A percentile compares a stretch with the other conserved stretches of the same genome.
Conservation (phyloP, 2,329 filamentous ascomycete genomes). For the Stagonosporopsis chrysanthemi region DNA sequence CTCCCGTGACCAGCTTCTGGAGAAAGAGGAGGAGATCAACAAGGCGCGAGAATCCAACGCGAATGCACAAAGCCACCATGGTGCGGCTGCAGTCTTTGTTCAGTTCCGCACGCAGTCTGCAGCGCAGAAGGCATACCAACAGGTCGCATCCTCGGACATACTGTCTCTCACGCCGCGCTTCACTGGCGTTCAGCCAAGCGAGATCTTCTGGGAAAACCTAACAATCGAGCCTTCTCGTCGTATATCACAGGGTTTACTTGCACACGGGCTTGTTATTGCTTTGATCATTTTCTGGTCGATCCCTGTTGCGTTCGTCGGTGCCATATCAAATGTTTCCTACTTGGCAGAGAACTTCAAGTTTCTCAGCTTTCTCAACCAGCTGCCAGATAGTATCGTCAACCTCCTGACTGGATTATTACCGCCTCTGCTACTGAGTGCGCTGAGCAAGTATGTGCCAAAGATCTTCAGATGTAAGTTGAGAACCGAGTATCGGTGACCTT, state of each 20-base stretch:
- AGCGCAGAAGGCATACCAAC: constrained; percentile 85
- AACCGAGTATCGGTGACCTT: background rate
- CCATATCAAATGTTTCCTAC: constrained; percentile 82
- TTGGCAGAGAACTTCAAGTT: constrained; percentile 70
- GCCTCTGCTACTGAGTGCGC: constrained; percentile 75
- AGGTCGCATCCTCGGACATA: constrained; percentile 43
- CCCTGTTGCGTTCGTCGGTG: constrained; percentile 79
- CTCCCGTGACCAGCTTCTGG: constrained; percentile 79
- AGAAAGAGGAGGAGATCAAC: constrained; percentile 75
- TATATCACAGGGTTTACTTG: constrained; percentile 74
- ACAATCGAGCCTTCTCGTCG: constrained; percentile 84
- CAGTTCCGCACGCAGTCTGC: constrained; percentile 85
- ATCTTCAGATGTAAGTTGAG: constrained; percentile 73
- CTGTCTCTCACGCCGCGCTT: constrained; percentile 86
- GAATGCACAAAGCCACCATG: constrained; percentile 61
- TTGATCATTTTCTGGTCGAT: constrained; percentile 89
- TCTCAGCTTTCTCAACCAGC: constrained; percentile 74
- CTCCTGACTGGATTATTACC: constrained; percentile 87
- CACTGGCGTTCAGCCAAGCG: constrained; percentile 80
- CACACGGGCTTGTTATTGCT: constrained; percentile 75
- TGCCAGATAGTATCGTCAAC: constrained; percentile 77
- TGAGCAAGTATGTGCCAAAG: constrained; percentile 87
- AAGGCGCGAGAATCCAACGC: constrained; percentile 72
- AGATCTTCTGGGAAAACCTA: constrained; percentile 88
- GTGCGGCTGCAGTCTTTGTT: constrained; percentile 83